These are phyloP conservation scores for Vigna radiata DNA, from an alignment of 306 rosid species.

Conservation along the genomic window DNA sequence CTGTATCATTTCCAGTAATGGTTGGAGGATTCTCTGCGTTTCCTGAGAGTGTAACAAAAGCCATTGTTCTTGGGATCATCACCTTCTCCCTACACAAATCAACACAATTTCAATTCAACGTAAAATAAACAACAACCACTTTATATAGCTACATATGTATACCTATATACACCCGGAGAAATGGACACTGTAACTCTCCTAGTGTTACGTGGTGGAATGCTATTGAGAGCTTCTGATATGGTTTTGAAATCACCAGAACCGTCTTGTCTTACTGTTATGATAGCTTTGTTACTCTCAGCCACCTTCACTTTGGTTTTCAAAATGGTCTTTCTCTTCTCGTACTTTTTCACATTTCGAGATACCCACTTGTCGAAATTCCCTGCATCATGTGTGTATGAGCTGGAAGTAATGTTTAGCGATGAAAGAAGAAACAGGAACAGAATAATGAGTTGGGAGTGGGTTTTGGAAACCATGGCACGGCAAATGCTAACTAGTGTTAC, in stretches of 20 bases:
- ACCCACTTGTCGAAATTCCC: slow-evolving; percentile 59
- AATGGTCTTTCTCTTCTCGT: slow-evolving; percentile 24
- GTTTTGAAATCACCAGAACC: slow-evolving; percentile 60
- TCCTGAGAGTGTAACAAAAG: slow-evolving; percentile 68
- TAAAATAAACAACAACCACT: background rate
- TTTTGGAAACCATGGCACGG: slow-evolving; percentile 51
- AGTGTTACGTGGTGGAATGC: slow-evolving; percentile 57
- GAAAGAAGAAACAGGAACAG: slow-evolving; percentile 41
- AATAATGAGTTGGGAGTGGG: slow-evolving; percentile 19
- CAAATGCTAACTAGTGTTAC: background rate
- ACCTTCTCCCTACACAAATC: slow-evolving; percentile 64
- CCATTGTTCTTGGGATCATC: slow-evolving; percentile 51
- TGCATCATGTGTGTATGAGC: background rate
- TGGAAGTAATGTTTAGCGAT: slow-evolving; percentile 14
- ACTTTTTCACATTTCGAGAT: slow-evolving; percentile 58
- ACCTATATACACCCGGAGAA: slow-evolving; percentile 71
- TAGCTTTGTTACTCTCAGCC: slow-evolving; percentile 64
- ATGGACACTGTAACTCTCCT: slow-evolving; percentile 59
- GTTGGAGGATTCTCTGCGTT: slow-evolving; percentile 55
- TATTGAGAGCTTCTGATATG: slow-evolving; percentile 60
- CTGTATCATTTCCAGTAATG: slow-evolving; percentile 76
- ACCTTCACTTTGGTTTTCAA: slow-evolving; percentile 41
- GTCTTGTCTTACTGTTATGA: slow-evolving; percentile 55
- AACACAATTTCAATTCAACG: background rate
- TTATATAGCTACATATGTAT: background rate